These are phyloP conservation scores for Cyberlindnera samutprakarnensis DNA, from an alignment of 805 yeast species.

Conservation along the genomic window DNA sequence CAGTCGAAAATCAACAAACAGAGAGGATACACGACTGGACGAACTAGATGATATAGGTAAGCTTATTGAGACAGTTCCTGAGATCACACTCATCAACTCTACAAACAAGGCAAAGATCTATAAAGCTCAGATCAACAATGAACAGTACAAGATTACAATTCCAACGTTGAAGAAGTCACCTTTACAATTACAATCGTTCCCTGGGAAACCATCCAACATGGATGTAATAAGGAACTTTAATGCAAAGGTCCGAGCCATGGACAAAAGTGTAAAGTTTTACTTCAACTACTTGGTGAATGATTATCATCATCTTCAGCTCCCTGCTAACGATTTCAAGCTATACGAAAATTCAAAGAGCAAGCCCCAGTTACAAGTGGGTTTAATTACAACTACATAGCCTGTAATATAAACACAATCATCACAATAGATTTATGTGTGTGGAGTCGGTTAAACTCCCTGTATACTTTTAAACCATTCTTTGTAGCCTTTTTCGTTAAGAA, in stretches of 20 bases:
- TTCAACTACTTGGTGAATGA: conserved; percentile 18
- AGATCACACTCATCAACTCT: conserved; percentile 16
- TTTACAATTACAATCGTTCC: conserved; percentile 8
- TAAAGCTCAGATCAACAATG: conserved; percentile 8
- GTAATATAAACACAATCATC: too few relatives aligned
- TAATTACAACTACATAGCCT: too few relatives aligned
- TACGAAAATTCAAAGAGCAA: conserved; percentile 15
- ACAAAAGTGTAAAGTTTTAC: conserved; percentile 12
- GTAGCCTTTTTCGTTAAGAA: too few relatives aligned
- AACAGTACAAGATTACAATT: conserved; percentile 12
- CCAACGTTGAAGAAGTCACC: conserved; percentile 12
- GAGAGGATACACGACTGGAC: conserved; percentile 6
- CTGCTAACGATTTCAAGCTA: conserved; percentile 11
- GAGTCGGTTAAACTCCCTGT: too few relatives aligned
- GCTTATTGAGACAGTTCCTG: conserved; percentile 4
- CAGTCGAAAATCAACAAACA: too few relatives aligned
- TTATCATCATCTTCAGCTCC: conserved; percentile 9
- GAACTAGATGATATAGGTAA: conserved; percentile 12
- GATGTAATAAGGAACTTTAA: conserved; percentile 21
- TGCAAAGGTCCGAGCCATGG: conserved; percentile 8
- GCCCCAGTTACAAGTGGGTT: too few relatives aligned
- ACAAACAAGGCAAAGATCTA: conserved; percentile 13
- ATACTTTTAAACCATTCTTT: too few relatives aligned
- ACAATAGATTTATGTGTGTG: too few relatives aligned
- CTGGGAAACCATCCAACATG: conserved; percentile 5